phyloP scores from a whole-genome alignment of 768 basidiomycete genomes.

The Russula lepida region DNA sequence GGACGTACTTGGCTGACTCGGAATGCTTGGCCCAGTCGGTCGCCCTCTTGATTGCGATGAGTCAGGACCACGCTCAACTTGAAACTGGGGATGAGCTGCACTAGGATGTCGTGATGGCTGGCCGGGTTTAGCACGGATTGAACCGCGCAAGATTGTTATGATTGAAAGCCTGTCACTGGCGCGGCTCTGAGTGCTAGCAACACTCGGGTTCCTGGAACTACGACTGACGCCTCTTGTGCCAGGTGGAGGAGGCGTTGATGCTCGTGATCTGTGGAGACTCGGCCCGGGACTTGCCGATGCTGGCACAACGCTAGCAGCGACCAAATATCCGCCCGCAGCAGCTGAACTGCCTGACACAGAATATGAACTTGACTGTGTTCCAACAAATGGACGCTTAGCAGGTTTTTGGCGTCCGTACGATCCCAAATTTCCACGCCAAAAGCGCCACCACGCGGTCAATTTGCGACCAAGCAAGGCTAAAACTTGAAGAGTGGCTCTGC shows the following conservation, averaged over 20 bases:
- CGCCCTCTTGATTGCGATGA: background rate
- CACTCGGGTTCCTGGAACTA: background rate
- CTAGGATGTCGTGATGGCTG: background rate
- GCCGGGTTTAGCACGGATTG: background rate
- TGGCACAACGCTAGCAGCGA: conserved; percentile 5
- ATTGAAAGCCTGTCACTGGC: conserved; percentile 8
- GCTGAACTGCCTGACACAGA: background rate
- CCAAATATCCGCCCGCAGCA: background rate
- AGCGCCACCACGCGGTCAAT: background rate
- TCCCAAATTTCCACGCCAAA: background rate
- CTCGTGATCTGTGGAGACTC: background rate
- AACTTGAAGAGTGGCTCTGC: background rate
- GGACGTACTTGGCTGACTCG: background rate
- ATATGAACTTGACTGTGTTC: background rate
- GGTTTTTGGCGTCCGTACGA: background rate
- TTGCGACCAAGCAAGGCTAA: conserved; percentile 2
- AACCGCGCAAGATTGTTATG: background rate
- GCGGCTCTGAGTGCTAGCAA: background rate
- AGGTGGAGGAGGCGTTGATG: background rate
- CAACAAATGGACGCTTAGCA: background rate
- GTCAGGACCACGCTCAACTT: background rate
- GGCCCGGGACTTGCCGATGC: background rate
- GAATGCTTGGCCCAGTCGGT: background rate
- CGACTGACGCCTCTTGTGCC: background rate
- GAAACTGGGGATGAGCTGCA: conserved; percentile 3